Conservation (phyloP, 164 flowering plant genomes). For the Aristolochia contorta region DNA sequence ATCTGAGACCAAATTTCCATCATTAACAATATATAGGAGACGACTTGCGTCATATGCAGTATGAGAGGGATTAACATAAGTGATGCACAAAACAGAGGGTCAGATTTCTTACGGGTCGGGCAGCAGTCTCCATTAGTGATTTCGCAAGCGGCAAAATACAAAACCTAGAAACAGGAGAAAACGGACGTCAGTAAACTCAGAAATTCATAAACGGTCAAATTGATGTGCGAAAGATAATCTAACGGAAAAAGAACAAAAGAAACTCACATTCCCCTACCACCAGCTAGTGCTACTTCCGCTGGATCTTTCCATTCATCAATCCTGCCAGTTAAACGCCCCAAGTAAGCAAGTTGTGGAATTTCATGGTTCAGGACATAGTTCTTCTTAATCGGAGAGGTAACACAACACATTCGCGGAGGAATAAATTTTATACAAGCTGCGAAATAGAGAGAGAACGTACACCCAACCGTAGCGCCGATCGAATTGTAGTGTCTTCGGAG, state of each 20-base stretch:
- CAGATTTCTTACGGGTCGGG: slow-evolving; percentile 24
- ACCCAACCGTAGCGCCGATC: slow-evolving; percentile 63
- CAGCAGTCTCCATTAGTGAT: slow-evolving; percentile 19
- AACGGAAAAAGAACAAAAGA: background rate
- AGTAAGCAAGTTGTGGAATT: too few relatives aligned
- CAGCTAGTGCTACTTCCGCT: slow-evolving; percentile 50
- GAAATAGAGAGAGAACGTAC: slow-evolving; percentile 11
- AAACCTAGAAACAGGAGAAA: slow-evolving; percentile 22
- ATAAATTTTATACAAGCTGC: background rate
- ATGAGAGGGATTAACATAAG: too few relatives aligned
- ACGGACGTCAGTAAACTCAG: background rate
- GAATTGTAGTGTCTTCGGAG: slow-evolving; percentile 31
- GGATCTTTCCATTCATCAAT: slow-evolving; percentile 60
- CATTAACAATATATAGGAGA: too few relatives aligned
- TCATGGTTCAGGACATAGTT: too few relatives aligned
- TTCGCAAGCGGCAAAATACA: slow-evolving; percentile 42
- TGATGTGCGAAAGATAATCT: background rate
- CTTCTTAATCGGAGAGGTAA: too few relatives aligned
- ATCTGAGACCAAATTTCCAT: too few relatives aligned
- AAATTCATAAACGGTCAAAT: background rate
- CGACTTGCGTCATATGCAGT: too few relatives aligned
- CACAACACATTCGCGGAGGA: too few relatives aligned
- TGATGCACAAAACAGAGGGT: too few relatives aligned
- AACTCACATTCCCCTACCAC: slow-evolving; percentile 53
- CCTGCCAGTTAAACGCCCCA: slow-evolving; percentile 13